phyloP scores from a whole-genome alignment of 2,329 filamentous ascomycete species.

The Penicillium griseofulvum region DNA sequence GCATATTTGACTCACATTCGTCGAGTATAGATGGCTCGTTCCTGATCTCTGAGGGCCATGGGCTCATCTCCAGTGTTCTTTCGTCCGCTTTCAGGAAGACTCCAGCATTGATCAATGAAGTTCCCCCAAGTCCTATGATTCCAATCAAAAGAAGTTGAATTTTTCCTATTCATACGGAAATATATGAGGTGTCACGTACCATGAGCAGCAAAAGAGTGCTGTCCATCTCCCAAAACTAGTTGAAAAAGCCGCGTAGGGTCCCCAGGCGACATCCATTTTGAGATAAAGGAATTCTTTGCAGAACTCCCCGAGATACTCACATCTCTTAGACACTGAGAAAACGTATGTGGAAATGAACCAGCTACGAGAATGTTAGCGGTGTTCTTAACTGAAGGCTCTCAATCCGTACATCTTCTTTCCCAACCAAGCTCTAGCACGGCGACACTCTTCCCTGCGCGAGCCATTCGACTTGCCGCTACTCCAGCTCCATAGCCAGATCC shows the following conservation, averaged over 20 bases:
- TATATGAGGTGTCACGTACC: conserved; percentile 38
- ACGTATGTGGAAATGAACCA: conserved; percentile 13
- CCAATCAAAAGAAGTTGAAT: background rate
- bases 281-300: background rate
- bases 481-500: conserved; percentile 68
- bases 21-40: conserved; percentile 29
- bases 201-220: conserved; percentile 62
- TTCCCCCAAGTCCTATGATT: conserved; percentile 56
- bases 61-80: conserved; percentile 51
- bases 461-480: conserved; percentile 64
- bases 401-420: conserved; percentile 56
- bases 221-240: conserved; percentile 60
- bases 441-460: conserved; percentile 59
- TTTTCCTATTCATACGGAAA: background rate
- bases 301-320: conserved; percentile 11
- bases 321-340: conserved; percentile 10
- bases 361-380: conserved; percentile 2
- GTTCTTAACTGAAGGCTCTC: too few species aligned
- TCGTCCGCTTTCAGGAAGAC: conserved; percentile 62
- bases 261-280: conserved; percentile 30
- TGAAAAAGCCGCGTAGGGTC: conserved; percentile 64
- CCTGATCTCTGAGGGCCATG: conserved; percentile 52
- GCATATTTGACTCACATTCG: conserved; percentile 8
- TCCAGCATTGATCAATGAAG: conserved; percentile 66
- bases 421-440: conserved; percentile 64